Percentiles rank a stretch among this genome's conserved stretches.
phyloP scores from a whole-genome alignment of 2,329 filamentous ascomycete genomes.

The Pseudopyricularia javanii region DNA sequence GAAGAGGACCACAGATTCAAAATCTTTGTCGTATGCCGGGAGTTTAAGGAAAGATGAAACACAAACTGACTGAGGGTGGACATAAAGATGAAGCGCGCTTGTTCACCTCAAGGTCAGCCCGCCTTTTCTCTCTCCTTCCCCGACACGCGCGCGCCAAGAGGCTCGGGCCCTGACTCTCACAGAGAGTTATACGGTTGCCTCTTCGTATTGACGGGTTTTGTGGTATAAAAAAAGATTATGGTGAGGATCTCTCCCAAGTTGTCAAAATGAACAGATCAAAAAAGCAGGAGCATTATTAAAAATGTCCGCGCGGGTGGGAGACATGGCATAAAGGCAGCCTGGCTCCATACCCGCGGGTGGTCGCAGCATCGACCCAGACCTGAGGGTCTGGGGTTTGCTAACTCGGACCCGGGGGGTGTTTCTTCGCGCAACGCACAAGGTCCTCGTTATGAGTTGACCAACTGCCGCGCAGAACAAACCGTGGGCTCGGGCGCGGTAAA shows the following conservation, averaged over 20 bases:
- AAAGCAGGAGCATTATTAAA: background rate
- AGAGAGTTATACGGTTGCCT: background rate
- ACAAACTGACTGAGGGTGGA: background rate
- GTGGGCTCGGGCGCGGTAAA: background rate
- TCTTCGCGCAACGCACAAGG: background rate
- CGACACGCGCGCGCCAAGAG: background rate
- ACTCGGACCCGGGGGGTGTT: background rate
- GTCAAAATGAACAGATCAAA: background rate
- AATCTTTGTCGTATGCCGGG: background rate
- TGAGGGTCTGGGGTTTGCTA: slow-evolving; percentile 6
- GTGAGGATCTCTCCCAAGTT: background rate
- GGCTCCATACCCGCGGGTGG: slow-evolving; percentile 22
- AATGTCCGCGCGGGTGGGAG: background rate
- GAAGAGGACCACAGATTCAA: slow-evolving; percentile 12
- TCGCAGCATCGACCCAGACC: slow-evolving; percentile 41
- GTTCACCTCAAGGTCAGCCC: background rate
- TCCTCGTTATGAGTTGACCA: background rate
- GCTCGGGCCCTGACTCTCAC: background rate
- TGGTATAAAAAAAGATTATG: background rate
- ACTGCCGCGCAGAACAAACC: background rate
- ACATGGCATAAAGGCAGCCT: slow-evolving; percentile 6
- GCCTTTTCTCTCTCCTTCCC: background rate
- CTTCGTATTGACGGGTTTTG: background rate
- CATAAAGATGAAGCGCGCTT: background rate
- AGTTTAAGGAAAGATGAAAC: background rate